Conservation (phyloP, 2,329 filamentous ascomycete species). For the Drechslerella stenobrocha region DNA sequence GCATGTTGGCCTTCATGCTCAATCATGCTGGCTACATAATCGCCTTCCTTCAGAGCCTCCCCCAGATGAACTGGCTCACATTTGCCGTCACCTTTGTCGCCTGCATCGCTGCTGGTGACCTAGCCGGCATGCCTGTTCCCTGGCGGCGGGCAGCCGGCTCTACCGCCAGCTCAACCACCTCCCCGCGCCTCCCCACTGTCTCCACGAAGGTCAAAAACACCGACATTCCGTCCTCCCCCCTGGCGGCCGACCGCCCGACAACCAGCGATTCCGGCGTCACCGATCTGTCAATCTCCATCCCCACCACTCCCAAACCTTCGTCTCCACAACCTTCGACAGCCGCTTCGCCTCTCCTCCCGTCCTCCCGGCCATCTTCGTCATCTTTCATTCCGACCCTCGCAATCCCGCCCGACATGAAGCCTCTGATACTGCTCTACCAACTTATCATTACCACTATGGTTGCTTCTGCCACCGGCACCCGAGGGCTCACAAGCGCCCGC, state of each 20-base stretch:
- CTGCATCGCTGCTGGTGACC: conserved; percentile 25
- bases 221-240: conserved; percentile 18
- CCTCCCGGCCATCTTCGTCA: background rate
- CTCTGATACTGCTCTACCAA: conserved; percentile 41
- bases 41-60: conserved; percentile 35
- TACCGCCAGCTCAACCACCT: background rate
- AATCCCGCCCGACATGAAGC: conserved; percentile 36
- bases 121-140: conserved; percentile 35
- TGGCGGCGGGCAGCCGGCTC: conserved; percentile 18
- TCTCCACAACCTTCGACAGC: conserved; percentile 21
- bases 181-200: conserved; percentile 12
- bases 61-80: conserved; percentile 23
- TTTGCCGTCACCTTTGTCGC: conserved; percentile 17
- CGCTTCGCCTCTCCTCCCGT: conserved; percentile 12
- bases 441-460: conserved; percentile 47
- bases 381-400: conserved; percentile 24
- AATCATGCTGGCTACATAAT: conserved; percentile 45
- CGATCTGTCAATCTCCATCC: conserved; percentile 42
- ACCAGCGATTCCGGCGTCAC: conserved; percentile 29
- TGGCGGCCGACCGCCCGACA: conserved; percentile 1
- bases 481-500: conserved; percentile 14
- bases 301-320: conserved; percentile 16
- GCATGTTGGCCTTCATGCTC: conserved; percentile 48
- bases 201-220: conserved; percentile 4
- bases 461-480: conserved; percentile 30